Conservation (phyloP, 2,329 filamentous ascomycete genomes). For the Diaporthe vaccinii region DNA sequence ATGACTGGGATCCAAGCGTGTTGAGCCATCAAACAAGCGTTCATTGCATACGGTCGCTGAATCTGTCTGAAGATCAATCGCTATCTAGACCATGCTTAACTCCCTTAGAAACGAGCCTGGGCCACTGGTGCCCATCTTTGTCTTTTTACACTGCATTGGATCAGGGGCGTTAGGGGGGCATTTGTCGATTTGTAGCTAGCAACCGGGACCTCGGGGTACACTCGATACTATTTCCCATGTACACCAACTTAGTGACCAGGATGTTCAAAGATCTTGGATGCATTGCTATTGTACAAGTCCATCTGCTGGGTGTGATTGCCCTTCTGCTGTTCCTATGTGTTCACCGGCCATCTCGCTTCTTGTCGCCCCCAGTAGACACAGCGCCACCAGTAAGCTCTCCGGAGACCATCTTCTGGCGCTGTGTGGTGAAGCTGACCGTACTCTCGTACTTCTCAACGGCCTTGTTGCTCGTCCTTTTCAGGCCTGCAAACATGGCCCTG, state of each 20-base stretch:
- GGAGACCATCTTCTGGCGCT: conserved; percentile 66
- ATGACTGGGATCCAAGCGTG: conserved; percentile 13
- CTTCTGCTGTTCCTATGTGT: not conserved
- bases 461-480: conserved; percentile 50
- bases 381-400: conserved; percentile 72
- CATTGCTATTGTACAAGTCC: conserved; percentile 6
- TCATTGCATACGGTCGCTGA: conserved; percentile 17
- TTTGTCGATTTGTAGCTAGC: conserved; percentile 42
- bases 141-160: conserved; percentile 41
- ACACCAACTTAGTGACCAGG: conserved; percentile 23
- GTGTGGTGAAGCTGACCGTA: conserved; percentile 60
- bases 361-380: conserved; percentile 41
- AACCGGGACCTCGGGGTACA: conserved; percentile 44
- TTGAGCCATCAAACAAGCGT: conserved; percentile 16
- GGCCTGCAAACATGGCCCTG: conserved; percentile 58
- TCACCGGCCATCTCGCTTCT: not conserved
- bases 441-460: conserved; percentile 53
- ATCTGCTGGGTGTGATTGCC: not conserved
- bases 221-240: conserved; percentile 8
- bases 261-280: not conserved
- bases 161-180: conserved; percentile 43
- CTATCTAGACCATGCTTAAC: conserved; percentile 31
- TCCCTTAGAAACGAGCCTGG: conserved; percentile 21
- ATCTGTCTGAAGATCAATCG: conserved; percentile 21
- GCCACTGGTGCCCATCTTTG: not conserved